Conservation (phyloP, 352 stramenopile genomes). For the Phytopythium sindhum region DNA sequence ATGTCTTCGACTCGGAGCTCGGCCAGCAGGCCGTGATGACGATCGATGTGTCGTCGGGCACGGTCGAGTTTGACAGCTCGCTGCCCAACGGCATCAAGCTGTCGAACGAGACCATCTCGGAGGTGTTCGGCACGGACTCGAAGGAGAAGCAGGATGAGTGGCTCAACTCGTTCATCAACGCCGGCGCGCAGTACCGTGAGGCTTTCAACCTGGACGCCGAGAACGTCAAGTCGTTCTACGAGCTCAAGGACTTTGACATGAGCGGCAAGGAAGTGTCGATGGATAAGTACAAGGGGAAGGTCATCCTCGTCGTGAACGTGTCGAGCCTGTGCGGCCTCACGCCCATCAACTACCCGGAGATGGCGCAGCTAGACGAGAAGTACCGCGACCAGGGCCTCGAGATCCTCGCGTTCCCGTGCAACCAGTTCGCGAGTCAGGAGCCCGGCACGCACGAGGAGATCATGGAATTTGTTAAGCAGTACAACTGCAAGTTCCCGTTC, state of each 20-base stretch:
- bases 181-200: slow-evolving; percentile 43
- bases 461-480: slow-evolving; percentile 54
- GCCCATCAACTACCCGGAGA: slow-evolving; percentile 86
- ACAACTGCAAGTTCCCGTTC: slow-evolving; percentile 41
- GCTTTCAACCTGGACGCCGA: slow-evolving; percentile 25
- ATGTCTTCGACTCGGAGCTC: slow-evolving; percentile 31
- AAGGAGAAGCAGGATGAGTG: slow-evolving; percentile 45
- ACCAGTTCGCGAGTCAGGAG: slow-evolving; percentile 69
- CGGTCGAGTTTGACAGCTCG: slow-evolving; percentile 28
- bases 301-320: slow-evolving; percentile 79
- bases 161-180: slow-evolving; percentile 49
- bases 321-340: slow-evolving; percentile 81
- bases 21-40: slow-evolving; percentile 13
- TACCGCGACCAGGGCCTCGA: slow-evolving; percentile 61
- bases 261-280: slow-evolving; percentile 61
- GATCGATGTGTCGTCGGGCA: slow-evolving; percentile 25
- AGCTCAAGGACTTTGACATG: slow-evolving; percentile 77
- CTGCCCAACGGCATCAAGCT: slow-evolving; percentile 42
- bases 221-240: slow-evolving; percentile 64
- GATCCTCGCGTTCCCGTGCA: slow-evolving; percentile 86
- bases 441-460: slow-evolving; percentile 79
- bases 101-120: slow-evolving; percentile 21
- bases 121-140: slow-evolving; percentile 31
- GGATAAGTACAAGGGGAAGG: slow-evolving; percentile 62
- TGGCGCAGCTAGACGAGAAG: slow-evolving; percentile 68